A percentile compares a stretch with the other conserved stretches of the same genome.
Conservation (phyloP, 2,329 filamentous ascomycete genomes). For the Nothopassalora personata region DNA sequence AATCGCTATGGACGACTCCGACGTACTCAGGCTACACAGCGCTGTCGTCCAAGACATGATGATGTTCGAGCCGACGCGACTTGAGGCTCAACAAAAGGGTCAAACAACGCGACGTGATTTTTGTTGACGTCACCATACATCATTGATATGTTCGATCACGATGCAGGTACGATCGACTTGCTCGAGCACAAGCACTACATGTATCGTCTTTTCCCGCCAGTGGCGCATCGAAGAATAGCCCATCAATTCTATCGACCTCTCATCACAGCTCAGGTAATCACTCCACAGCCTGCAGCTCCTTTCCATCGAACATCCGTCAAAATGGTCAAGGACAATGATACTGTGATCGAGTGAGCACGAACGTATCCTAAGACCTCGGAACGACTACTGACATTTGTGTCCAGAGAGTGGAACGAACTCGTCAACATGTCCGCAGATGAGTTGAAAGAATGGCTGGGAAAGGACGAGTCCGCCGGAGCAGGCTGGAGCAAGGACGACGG, state of each 20-base stretch:
- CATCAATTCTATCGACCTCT: background rate
- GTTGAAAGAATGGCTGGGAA: conserved; percentile 57
- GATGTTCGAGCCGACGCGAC: background rate
- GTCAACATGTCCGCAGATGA: conserved; percentile 62
- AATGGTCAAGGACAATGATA: conserved; percentile 50
- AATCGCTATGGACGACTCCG: background rate
- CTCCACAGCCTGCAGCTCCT: background rate
- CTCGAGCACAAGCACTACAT: background rate
- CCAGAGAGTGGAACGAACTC: conserved; percentile 58
- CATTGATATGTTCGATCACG: background rate
- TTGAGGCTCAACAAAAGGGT: background rate
- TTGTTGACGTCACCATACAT: background rate
- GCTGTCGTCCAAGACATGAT: background rate
- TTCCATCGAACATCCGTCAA: conserved; percentile 21
- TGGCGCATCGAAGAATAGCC: background rate
- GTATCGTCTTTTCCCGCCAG: background rate
- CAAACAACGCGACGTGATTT: background rate
- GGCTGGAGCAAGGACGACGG: conserved; percentile 57
- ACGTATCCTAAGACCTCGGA: background rate
- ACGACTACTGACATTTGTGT: background rate
- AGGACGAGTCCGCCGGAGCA: conserved; percentile 52
- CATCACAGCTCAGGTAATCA: background rate
- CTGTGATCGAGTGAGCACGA: conserved; percentile 43
- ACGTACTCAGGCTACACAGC: background rate
- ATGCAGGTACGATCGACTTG: background rate